These are phyloP conservation scores for Cryptococcus amylolentus DNA, from an alignment of 1,284 basidiomycete genomes.

Conservation along the genomic window DNA sequence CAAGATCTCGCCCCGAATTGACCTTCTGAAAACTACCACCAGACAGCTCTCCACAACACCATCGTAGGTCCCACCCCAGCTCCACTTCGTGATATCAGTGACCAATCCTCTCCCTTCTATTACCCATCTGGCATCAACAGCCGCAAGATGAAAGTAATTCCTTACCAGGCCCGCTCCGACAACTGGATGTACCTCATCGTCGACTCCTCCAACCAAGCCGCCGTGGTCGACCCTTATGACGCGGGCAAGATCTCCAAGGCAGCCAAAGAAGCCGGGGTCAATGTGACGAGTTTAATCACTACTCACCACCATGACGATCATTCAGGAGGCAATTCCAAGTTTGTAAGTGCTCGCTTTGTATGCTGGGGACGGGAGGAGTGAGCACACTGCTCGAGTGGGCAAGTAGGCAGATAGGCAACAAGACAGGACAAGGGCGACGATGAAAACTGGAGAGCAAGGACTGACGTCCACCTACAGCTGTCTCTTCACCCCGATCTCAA, in stretches of 20 bases:
- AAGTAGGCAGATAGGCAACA: background rate
- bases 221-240: conserved; percentile 66
- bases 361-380: background rate
- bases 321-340: conserved; percentile 74
- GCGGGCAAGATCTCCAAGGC: conserved; percentile 67
- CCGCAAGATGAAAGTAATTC: conserved; percentile 56
- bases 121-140: background rate
- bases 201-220: conserved; percentile 66
- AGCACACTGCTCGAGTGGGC: background rate
- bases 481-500: conserved; percentile 58
- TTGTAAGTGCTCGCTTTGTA: conserved; percentile 40
- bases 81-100: background rate
- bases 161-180: conserved; percentile 72
- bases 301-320: conserved; percentile 91
- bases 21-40: background rate
- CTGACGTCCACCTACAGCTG: conserved; percentile 15
- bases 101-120: background rate
- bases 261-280: conserved; percentile 60
- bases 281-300: conserved; percentile 71
- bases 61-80: background rate
- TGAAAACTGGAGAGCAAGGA: too few species aligned
- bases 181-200: conserved; percentile 87
- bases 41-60: background rate
- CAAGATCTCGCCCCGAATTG: background rate
- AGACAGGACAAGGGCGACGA: background rate